Evolutionary conservation across 140 eudicot species (phyloP).

Genomic region (Senecio squalidus): DNA sequence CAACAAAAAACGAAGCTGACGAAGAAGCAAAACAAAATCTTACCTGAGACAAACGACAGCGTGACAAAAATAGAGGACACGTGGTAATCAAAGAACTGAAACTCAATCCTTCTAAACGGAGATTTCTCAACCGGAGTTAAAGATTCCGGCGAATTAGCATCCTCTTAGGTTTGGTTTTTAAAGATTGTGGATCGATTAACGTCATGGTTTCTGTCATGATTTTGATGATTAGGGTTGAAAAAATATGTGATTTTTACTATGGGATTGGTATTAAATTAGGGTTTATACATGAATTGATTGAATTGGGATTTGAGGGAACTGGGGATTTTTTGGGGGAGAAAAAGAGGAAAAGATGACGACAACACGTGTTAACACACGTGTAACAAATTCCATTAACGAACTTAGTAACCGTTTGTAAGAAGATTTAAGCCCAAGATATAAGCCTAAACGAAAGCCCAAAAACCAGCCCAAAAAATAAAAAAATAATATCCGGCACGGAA

Average conservation of each 20-base stretch:
- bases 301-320: conserved; percentile 14
- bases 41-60: too few species aligned
- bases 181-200: not conserved
- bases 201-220: conserved; percentile 8
- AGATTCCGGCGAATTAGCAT: conserved; percentile 15
- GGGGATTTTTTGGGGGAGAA: conserved; percentile 5
- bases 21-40: too few species aligned
- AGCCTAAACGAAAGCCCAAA: too few species aligned
- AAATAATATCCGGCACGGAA: too few species aligned
- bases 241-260: not conserved
- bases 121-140: conserved; percentile 22
- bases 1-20: too few species aligned
- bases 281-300: conserved; percentile 4
- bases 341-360: conserved; percentile 23
- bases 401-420: too few species aligned
- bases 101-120: conserved; percentile 56
- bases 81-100: too few species aligned
- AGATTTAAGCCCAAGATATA: too few species aligned
- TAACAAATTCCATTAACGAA: too few species aligned
- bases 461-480: too few species aligned
- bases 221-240: conserved; percentile 1
- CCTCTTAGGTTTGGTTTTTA: not conserved
- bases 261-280: not conserved
- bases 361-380: too few species aligned
- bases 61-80: too few species aligned